Percentiles rank a stretch among this genome's conserved stretches.
phyloP scores from a whole-genome alignment of 2,329 filamentous ascomycete genomes.

The Phaeosphaeria sp. region DNA sequence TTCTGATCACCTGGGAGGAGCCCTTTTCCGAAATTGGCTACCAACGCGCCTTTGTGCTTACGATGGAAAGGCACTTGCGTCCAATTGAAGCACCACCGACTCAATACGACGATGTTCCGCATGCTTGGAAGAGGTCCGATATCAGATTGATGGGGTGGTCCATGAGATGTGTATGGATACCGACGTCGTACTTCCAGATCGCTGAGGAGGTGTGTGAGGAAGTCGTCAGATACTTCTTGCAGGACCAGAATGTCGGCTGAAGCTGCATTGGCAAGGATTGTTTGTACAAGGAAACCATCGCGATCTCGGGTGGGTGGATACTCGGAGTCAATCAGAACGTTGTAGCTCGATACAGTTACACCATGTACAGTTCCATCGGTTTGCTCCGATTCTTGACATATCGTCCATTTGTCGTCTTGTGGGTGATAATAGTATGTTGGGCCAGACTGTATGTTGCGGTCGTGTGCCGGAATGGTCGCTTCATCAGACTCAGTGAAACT shows the following conservation, averaged over 20 bases:
- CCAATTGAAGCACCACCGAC: slow-evolving; percentile 64
- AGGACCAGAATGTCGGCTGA: slow-evolving; percentile 54
- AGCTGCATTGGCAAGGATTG: slow-evolving; percentile 41
- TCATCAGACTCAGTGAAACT: slow-evolving; percentile 1
- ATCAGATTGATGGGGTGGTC: slow-evolving; percentile 59
- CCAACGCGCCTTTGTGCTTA: slow-evolving; percentile 64
- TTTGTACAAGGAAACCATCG: slow-evolving; percentile 45
- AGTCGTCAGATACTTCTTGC: slow-evolving; percentile 70
- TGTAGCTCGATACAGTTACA: slow-evolving; percentile 52
- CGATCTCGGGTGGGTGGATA: slow-evolving; percentile 46
- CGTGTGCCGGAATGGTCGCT: slow-evolving; percentile 2
- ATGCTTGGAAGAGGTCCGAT: slow-evolving; percentile 65
- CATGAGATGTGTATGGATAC: slow-evolving; percentile 66
- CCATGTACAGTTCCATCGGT: slow-evolving; percentile 7
- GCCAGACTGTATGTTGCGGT: slow-evolving; percentile 26
- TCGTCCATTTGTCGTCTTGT: slow-evolving; percentile 30
- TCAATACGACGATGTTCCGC: slow-evolving; percentile 67
- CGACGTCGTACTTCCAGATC: slow-evolving; percentile 53
- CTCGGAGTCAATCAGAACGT: slow-evolving; percentile 51
- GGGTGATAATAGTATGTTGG: slow-evolving; percentile 41
- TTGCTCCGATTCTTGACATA: background rate
- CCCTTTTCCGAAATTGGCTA: slow-evolving; percentile 52
- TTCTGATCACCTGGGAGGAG: slow-evolving; percentile 40
- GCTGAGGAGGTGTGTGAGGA: slow-evolving; percentile 63
- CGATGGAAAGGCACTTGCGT: slow-evolving; percentile 60